Evolutionary conservation across 192 early-diverging fungal species (phyloP), one percentile per base, ranked within the genome.

Genomic region (Linnemannia exigua): DNA sequence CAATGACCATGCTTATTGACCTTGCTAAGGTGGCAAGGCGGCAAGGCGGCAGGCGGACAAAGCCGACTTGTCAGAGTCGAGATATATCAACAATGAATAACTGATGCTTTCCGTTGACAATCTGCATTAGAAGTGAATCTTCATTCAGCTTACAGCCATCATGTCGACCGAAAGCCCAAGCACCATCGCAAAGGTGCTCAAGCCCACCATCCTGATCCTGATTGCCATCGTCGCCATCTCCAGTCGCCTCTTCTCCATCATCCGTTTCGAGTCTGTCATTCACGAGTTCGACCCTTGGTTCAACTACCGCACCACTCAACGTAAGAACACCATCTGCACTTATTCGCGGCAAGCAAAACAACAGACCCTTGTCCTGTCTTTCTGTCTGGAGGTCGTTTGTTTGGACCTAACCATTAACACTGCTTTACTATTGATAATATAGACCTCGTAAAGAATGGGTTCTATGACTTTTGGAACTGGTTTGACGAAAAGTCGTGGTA

Each of bases 201-300:
- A 97, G 69, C 93, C 96, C 46, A 91, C 94, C 61, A 97, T 99
- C 75, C 94, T 99, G 47, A 93, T 94, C 41, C 92, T 98, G 44
- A 97, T 99, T 74, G 94, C 95, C 35, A 72, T 95, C 6, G 93
- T 97, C 28, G 96, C 97, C 31, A 95, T 99, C 79, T 91, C 95
- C 31, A 95, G 95, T 76, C 96, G 98, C 72, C 91, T 99, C 67
- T 99, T 99, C 89, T 98, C 97, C 79, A 97, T 99, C 70, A 92
- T 99, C 74, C 95, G 98, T 31, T 99, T 97, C 87, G 99, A 99
- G 88, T 96, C 95, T 76, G 95, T 99, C 74, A 99, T 99, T 89
- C 99, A 99, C 92, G 99, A 99, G 88, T 99, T 99, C 87, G 99
- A 99, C 88, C 99, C 99, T 38, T 99, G 96, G 97, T 99, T 99